Percentiles rank a stretch among this genome's conserved stretches.
phyloP scores from a whole-genome alignment of 495 filamentous ascomycete species.

The Neurospora sp. region DNA sequence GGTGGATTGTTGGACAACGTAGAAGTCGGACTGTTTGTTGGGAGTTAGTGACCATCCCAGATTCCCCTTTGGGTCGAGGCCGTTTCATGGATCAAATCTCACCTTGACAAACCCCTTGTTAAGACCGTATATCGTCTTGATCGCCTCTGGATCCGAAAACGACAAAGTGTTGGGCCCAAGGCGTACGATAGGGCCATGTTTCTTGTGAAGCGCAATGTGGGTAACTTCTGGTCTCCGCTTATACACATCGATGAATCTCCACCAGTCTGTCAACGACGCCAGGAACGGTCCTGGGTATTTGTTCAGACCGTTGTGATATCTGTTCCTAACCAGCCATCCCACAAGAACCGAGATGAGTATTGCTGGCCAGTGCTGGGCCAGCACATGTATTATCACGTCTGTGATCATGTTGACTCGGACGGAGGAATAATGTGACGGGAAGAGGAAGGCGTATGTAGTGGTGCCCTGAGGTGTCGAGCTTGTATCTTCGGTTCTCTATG shows the following conservation, averaged over 20 bases:
- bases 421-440: neutral
- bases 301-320: slow-evolving; percentile 50
- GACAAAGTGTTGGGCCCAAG: slow-evolving; percentile 59
- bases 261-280: slow-evolving; percentile 57
- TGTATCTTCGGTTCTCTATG: neutral
- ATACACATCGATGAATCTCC: slow-evolving; percentile 59
- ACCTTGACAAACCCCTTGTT: slow-evolving; percentile 79
- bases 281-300: slow-evolving; percentile 59
- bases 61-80: neutral
- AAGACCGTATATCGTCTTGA: slow-evolving; percentile 69
- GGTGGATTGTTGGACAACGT: slow-evolving; percentile 56
- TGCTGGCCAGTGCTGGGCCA: slow-evolving; percentile 41
- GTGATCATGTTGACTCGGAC: slow-evolving; percentile 10
- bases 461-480: neutral
- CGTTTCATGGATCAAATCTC: slow-evolving; percentile 2
- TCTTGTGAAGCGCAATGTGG: slow-evolving; percentile 54
- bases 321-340: slow-evolving; percentile 44
- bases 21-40: slow-evolving; percentile 52
- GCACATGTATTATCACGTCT: slow-evolving; percentile 14
- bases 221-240: slow-evolving; percentile 52
- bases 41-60: slow-evolving; percentile 8
- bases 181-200: slow-evolving; percentile 63
- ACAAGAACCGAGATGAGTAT: slow-evolving; percentile 21
- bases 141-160: slow-evolving; percentile 54
- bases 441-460: neutral